These are phyloP conservation scores for Trichocladium antarcticum DNA, from an alignment of 495 filamentous ascomycete species.

Conservation along the genomic window DNA sequence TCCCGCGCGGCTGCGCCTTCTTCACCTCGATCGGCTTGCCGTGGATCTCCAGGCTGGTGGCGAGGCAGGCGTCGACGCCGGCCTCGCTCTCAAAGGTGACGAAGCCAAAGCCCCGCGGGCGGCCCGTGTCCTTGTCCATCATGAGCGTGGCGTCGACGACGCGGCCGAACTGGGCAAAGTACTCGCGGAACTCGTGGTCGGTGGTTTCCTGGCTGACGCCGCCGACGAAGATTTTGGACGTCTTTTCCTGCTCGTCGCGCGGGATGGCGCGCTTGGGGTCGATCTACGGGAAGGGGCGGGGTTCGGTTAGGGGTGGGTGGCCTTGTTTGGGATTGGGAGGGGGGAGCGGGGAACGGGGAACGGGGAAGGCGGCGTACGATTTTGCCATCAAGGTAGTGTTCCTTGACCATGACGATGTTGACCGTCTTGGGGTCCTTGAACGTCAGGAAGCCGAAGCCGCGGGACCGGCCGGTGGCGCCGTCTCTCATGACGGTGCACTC, in stretches of 20 bases:
- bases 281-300: conserved; percentile 48
- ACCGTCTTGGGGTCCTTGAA: conserved; percentile 96
- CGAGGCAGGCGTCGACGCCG: conserved; percentile 83
- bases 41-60: conserved; percentile 70
- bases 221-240: conserved; percentile 95
- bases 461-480: conserved; percentile 81
- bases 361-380: conserved; percentile 50
- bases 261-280: conserved; percentile 97
- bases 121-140: conserved; percentile 98
- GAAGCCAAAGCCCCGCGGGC: conserved; percentile 95
- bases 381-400: conserved; percentile 95
- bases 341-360: background rate
- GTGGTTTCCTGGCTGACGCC: conserved; percentile 95
- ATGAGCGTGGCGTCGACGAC: conserved; percentile 96
- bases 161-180: conserved; percentile 91
- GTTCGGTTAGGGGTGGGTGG: conserved; percentile 9
- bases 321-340: too few species aligned
- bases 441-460: conserved; percentile 94
- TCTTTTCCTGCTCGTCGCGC: conserved; percentile 94
- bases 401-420: conserved; percentile 99
- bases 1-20: conserved; percentile 91
- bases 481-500: conserved; percentile 99
- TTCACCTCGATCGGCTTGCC: conserved; percentile 97
- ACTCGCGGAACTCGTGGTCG: conserved; percentile 88
- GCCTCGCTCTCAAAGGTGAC: conserved; percentile 96